Conservation (phyloP, 2,329 filamentous ascomycete genomes). For the Ceratocystiopsis minuta region DNA sequence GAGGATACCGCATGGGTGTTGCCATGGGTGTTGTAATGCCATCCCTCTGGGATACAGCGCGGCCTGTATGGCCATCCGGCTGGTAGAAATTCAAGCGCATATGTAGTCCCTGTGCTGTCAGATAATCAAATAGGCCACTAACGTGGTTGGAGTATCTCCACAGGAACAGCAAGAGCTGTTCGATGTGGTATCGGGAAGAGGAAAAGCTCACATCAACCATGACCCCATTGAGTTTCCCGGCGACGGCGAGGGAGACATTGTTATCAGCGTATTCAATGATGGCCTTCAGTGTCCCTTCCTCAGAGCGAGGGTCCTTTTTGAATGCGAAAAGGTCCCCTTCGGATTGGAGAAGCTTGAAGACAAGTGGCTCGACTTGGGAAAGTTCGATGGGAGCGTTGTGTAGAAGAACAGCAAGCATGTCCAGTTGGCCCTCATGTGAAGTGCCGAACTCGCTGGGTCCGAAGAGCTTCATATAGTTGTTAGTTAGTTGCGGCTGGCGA, state of each 20-base stretch:
- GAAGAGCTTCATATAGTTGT: conserved; percentile 10
- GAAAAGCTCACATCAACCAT: conserved; percentile 16
- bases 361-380: conserved; percentile 17
- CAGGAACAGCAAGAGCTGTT: background rate
- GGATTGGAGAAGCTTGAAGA: conserved; percentile 23
- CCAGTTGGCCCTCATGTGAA: conserved; percentile 36
- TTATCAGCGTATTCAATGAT: conserved; percentile 36
- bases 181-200: background rate
- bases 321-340: conserved; percentile 37
- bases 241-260: conserved; percentile 22
- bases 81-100: conserved; percentile 6
- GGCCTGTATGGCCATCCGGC: conserved; percentile 4
- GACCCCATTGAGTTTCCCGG: conserved; percentile 21
- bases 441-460: conserved; percentile 16
- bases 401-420: conserved; percentile 23
- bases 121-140: background rate
- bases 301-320: conserved; percentile 21
- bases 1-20: conserved; percentile 7
- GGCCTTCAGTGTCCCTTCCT: conserved; percentile 26
- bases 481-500: background rate
- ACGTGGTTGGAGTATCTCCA: background rate
- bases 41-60: conserved; percentile 2
- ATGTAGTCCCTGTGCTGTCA: conserved; percentile 6
- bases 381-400: conserved; percentile 7
- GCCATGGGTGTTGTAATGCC: conserved; percentile 9